Percentiles rank a stretch among this genome's conserved stretches.
Conservation (phyloP, 371 early-diverging fungal genomes). For the Mortierella sp. region DNA sequence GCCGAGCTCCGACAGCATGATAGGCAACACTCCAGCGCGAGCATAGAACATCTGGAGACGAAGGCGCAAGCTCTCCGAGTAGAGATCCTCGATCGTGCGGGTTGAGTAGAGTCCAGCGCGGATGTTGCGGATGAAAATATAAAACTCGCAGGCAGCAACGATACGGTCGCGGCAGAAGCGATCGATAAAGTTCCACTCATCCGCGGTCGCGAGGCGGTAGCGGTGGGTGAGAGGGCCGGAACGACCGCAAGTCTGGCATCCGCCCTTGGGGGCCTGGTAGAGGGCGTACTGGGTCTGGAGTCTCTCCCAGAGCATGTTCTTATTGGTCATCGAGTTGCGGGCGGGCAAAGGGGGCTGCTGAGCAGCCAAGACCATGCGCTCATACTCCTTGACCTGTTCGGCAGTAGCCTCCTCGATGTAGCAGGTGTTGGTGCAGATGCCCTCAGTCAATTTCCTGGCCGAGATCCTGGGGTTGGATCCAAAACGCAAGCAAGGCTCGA, state of each 20-base stretch:
- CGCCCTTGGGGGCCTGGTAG: conserved; percentile 63
- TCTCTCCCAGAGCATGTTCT: conserved; percentile 77
- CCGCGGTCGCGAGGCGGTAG: conserved; percentile 81
- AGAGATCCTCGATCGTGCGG: conserved; percentile 80
- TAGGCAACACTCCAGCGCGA: conserved; percentile 67
- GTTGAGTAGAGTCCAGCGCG: conserved; percentile 87
- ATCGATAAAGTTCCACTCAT: conserved; percentile 91
- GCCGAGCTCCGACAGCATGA: conserved; percentile 56
- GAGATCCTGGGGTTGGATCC: conserved; percentile 88
- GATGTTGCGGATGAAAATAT: conserved; percentile 89
- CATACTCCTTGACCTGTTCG: conserved; percentile 80
- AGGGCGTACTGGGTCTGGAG: conserved; percentile 60
- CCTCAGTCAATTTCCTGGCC: conserved; percentile 86
- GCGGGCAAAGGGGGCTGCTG: conserved; percentile 62
- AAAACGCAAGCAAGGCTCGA: conserved; percentile 91
- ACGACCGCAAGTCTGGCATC: conserved; percentile 92
- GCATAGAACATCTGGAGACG: conserved; percentile 94
- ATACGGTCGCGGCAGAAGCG: conserved; percentile 88
- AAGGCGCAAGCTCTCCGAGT: conserved; percentile 82
- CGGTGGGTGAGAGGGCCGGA: conserved; percentile 77
- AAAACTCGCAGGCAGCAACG: conserved; percentile 94
- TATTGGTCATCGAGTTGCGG: conserved; percentile 65
- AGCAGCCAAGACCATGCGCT: conserved; percentile 59
- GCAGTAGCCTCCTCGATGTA: conserved; percentile 77
- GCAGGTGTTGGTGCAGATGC: conserved; percentile 85